phyloP scores from a whole-genome alignment of 371 early-diverging fungal genomes.

The Mucor plumbeus region DNA sequence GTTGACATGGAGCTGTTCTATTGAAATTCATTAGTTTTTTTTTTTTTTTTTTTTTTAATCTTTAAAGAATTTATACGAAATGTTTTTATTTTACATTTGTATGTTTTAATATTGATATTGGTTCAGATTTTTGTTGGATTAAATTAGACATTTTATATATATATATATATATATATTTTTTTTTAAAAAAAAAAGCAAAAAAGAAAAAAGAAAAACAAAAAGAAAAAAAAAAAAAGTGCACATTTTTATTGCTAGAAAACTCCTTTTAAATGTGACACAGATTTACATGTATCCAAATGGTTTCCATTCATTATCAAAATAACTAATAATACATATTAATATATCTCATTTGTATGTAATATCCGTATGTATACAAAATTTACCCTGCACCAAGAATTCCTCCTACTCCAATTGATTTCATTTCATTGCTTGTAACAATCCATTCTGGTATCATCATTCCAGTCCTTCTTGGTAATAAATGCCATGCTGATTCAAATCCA shows the following conservation, averaged over 20 bases:
- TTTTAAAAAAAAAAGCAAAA: conserved; percentile 9
- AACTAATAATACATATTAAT: conserved; percentile 8
- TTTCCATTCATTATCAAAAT: conserved; percentile 36
- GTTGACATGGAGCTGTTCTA: neutral
- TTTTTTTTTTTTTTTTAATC: too few relatives aligned
- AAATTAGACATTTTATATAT: conserved; percentile 1
- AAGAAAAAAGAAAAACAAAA: neutral
- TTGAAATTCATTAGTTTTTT: neutral
- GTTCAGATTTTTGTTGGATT: conserved; percentile 6
- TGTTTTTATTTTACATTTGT: neutral
- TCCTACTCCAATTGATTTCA: conserved; percentile 51
- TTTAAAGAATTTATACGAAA: neutral
- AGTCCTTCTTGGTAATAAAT: conserved; percentile 56
- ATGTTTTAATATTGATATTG: conserved; percentile 20
- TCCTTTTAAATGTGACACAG: neutral
- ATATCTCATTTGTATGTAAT: too few relatives aligned
- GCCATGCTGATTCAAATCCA: conserved; percentile 47
- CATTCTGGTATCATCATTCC: conserved; percentile 61
- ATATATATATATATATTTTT: too few relatives aligned
- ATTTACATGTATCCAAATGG: conserved; percentile 28
- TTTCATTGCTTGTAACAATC: conserved; percentile 46
- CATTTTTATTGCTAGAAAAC: neutral
- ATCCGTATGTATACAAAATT: neutral
- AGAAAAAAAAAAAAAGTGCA: neutral
- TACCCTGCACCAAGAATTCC: conserved; percentile 60